Evolutionary conservation across 192 early-diverging fungal species (phyloP).

Genomic region (Gorgonomyces haynaldii): DNA sequence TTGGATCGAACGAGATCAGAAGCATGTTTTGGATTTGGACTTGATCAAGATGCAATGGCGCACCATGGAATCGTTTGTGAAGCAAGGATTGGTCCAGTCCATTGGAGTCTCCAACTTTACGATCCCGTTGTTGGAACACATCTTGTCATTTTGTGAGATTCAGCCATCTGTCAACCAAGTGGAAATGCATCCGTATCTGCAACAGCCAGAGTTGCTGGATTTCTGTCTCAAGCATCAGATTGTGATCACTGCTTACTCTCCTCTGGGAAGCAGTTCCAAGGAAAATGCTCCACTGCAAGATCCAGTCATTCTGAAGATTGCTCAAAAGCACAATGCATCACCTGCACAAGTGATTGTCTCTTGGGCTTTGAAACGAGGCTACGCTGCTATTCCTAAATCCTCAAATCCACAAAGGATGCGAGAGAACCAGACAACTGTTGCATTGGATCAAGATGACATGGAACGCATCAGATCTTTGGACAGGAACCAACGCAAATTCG

Average conservation of each 20-base stretch:
- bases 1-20: constrained; percentile 22
- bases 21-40: constrained; percentile 33
- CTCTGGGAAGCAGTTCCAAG: constrained; percentile 46
- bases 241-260: constrained; percentile 69
- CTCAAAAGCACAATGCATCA: constrained; percentile 48
- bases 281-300: constrained; percentile 15
- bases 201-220: constrained; percentile 57
- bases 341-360: constrained; percentile 65
- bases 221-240: constrained; percentile 63
- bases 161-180: constrained; percentile 77
- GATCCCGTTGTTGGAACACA: constrained; percentile 5
- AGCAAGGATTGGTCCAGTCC: constrained; percentile 53
- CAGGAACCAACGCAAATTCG: too few species aligned
- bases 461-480: too few species aligned
- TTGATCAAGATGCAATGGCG: constrained; percentile 60
- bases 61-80: constrained; percentile 69
- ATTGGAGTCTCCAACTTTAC: constrained; percentile 82
- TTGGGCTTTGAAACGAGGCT: constrained; percentile 64
- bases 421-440: too few species aligned
- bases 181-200: constrained; percentile 71
- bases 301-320: constrained; percentile 45
- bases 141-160: constrained; percentile 35
- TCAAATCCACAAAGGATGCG: constrained; percentile 54
- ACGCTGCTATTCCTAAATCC: constrained; percentile 71
- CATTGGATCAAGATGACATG: too few species aligned